A percentile compares a stretch with the other conserved stretches of the same genome.
Evolutionary conservation across 441 rosid species (phyloP).

Genomic region (Gossypium schwendimanii): DNA sequence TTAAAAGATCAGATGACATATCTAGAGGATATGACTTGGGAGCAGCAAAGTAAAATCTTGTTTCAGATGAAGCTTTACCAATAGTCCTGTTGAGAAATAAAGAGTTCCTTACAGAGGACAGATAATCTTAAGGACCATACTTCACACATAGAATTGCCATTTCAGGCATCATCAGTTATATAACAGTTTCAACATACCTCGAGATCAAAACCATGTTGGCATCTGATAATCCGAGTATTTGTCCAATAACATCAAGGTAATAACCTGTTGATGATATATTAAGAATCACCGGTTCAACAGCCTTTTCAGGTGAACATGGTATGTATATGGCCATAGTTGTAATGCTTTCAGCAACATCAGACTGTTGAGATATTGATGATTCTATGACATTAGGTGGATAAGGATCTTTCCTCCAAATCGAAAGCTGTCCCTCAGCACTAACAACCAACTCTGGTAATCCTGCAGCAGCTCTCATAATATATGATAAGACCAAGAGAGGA

Average conservation of each 20-base stretch:
- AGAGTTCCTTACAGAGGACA: constrained; percentile 7
- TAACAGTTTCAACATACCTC: constrained; percentile 41
- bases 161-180: neutral
- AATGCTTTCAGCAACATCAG: constrained; percentile 26
- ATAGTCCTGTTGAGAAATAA: constrained; percentile 50
- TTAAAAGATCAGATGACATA: constrained; percentile 30
- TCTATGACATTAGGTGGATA: constrained; percentile 46
- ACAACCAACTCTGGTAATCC: constrained; percentile 42
- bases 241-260: constrained; percentile 75
- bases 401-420: constrained; percentile 46
- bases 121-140: constrained; percentile 7
- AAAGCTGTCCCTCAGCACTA: constrained; percentile 38
- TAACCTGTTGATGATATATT: constrained; percentile 41
- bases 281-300: constrained; percentile 42
- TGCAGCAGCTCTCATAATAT: constrained; percentile 61
- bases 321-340: constrained; percentile 37
- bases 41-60: constrained; percentile 61
- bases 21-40: constrained; percentile 35
- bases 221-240: constrained; percentile 49
- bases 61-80: constrained; percentile 86
- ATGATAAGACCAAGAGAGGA: constrained; percentile 49
- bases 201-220: constrained; percentile 64
- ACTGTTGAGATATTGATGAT: constrained; percentile 33
- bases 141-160: neutral
- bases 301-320: constrained; percentile 42